Percentiles rank a stretch among this genome's conserved stretches.
These are phyloP conservation scores for Cenchrus americanus DNA, from an alignment of 176 grass and related monocot genomes.

Conservation along the genomic window DNA sequence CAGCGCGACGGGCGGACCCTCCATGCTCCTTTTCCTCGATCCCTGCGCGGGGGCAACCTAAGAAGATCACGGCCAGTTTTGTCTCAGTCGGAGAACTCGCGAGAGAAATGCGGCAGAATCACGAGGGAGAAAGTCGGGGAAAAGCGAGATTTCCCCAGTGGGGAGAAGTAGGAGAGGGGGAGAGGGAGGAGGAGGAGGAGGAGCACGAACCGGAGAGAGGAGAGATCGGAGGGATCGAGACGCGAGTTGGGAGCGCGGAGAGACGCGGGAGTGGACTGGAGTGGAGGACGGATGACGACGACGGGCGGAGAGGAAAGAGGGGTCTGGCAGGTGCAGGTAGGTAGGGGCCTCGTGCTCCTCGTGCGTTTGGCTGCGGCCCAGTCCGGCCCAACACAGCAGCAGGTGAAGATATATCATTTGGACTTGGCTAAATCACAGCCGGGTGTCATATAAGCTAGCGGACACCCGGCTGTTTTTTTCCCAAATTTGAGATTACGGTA, in stretches of 20 bases:
- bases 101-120: conserved; percentile 3
- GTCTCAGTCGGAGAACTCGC: not conserved
- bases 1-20: conserved; percentile 57
- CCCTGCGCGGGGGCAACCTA: not conserved
- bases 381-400: no score
- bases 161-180: not conserved
- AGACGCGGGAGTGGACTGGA: not conserved
- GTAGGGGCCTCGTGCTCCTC: no score
- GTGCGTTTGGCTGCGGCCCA: no score
- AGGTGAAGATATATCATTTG: no score
- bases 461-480: no score
- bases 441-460: no score
- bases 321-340: no score
- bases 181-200: not conserved
- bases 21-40: conserved; percentile 37
- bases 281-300: not conserved
- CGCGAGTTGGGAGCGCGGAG: not conserved
- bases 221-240: not conserved
- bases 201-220: not conserved
- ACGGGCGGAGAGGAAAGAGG: not conserved
- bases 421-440: no score
- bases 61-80: conserved; percentile 1
- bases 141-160: not conserved
- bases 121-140: not conserved
- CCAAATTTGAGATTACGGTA: no score